Base-by-base conservation (phyloP, 345 rosid genomes). In the Durio zibethinus region DNA sequence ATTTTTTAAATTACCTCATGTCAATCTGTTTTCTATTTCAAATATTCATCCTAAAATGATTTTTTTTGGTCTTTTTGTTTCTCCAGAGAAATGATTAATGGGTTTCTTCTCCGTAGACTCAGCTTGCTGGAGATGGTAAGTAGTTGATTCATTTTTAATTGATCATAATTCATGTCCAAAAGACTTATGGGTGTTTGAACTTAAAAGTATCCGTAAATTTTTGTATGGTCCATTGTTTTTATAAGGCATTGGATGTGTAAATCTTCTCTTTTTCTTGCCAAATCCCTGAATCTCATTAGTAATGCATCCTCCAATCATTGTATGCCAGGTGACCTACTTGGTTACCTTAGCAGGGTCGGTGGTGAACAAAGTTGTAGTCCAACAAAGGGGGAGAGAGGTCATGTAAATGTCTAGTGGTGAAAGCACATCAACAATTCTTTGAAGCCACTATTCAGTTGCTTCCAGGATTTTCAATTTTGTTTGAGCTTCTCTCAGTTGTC, bases 101-200 rank as follows among this genome's bases (percentile, higher is more conserved):
- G 97, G 52, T 88, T 91, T 83, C 94, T 93, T 83, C 92, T 93
- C 43, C 97, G 91, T 71, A 85, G 90, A 87, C 88, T 93, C 74
- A 76, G 80, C 82, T 76, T 85, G 36, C 81, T 84, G 29, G 91
- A 88, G 77, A 86, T 93, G 81, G 98, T 89, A 83, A 74, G 96
- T 82, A 77, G 33, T 74, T 76, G 11, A 20, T 69, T 40, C 43
- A 36, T 40, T 72, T 38, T 54, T 23, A 21, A n/a, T 9, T 54
- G 60, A 54, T 54, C 31, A 23, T 57, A 23, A 10, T 56, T 50
- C 14, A 43, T 54, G 61, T 35, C 29, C n/a, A 25, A 56, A 40
- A n/a, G 15, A 16, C 33, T 65, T 67, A n/a, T 10, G 48, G 16
- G 15, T 42, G 16, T 35, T 52, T 18, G 43, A 54, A 31, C n/a